Conservation (phyloP, 148 eudicot species). For the Amaranthus palmeri region DNA sequence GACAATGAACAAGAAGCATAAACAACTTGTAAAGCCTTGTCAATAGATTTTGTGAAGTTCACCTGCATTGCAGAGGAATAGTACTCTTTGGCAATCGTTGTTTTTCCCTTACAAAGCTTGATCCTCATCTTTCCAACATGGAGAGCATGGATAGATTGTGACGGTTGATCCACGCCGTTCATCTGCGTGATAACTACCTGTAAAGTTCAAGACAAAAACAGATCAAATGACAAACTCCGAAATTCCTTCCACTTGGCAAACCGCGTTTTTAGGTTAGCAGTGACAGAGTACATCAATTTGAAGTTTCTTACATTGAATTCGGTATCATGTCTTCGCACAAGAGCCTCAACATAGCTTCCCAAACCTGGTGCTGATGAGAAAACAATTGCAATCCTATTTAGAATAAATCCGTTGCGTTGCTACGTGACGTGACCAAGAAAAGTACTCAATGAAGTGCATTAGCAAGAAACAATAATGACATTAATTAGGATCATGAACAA, state of each 20-base stretch:
- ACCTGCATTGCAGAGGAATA: constrained; percentile 97
- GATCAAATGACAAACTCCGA: background rate
- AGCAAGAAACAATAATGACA: constrained; percentile 5
- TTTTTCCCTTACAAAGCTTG: constrained; percentile 83
- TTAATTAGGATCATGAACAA: constrained; percentile 7
- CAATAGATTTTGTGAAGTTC: background rate
- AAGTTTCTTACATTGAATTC: constrained; percentile 66
- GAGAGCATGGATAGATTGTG: constrained; percentile 74
- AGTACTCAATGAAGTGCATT: background rate
- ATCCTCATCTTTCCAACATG: constrained; percentile 97
- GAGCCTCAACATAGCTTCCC: constrained; percentile 97
- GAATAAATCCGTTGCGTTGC: background rate
- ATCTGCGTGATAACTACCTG: constrained; percentile 92
- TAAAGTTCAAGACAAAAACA: constrained; percentile 6
- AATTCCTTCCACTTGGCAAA: no score
- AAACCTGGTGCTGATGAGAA: constrained; percentile 85
- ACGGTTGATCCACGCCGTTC: constrained; percentile 70
- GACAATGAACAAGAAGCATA: no score
- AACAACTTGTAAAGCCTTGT: no score
- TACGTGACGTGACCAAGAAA: no score
- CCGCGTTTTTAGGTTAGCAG: background rate
- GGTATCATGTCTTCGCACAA: constrained; percentile 83
- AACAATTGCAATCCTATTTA: background rate
- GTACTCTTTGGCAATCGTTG: constrained; percentile 81
- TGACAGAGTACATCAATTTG: background rate